Evolutionary conservation across 306 rosid genomes (phyloP), one percentile per base, ranked within the genome.

Genomic region (Psophocarpus tetragonolobus): DNA sequence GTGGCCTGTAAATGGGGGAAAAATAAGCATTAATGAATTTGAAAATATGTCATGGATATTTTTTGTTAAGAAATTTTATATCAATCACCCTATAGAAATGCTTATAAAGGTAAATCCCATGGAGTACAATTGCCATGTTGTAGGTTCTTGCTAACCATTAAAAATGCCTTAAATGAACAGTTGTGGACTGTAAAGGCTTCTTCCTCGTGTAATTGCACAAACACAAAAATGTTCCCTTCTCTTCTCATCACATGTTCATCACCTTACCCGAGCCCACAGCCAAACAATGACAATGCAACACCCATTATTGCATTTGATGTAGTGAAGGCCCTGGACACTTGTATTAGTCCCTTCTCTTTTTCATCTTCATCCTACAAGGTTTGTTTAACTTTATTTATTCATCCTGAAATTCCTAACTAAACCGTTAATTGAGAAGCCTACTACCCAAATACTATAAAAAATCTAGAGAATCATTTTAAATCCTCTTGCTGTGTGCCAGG

Each of bases 1-100:
- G 62, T 84, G 30, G 90, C 98, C 97, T 94, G 80, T 83, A 87
- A 85, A 75, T 65, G 61, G 48, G 57, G 47, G 69, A 11, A 36
- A 9, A 35, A 54, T 18, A 77, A 29, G 21, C 57, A 30, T 51
- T 33, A 36, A 23, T 38, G 27, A 67, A 56, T 63, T 41, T 48
- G 60, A 33, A 38, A 53, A 35, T 11, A 32, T 24, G 29, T 24
- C 74, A 81, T 13, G 13, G 48, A 66, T 24, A 35, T 67, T 50
- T 39, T 50, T 61, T 71, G 36, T 71, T 2, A 39, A 32, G 63
- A 5, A 42, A 67, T 38, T 35, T 33, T 30, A 48, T 73, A 20
- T 47, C 67, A 39, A 23, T 1, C 8, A 32, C 42, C 29, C 21
- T 53, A 60, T 15, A 38, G 44, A 81, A 45, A 67, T 13, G 66